Conservation (phyloP, 495 filamentous ascomycete genomes). For the Penicillium goetzii region DNA sequence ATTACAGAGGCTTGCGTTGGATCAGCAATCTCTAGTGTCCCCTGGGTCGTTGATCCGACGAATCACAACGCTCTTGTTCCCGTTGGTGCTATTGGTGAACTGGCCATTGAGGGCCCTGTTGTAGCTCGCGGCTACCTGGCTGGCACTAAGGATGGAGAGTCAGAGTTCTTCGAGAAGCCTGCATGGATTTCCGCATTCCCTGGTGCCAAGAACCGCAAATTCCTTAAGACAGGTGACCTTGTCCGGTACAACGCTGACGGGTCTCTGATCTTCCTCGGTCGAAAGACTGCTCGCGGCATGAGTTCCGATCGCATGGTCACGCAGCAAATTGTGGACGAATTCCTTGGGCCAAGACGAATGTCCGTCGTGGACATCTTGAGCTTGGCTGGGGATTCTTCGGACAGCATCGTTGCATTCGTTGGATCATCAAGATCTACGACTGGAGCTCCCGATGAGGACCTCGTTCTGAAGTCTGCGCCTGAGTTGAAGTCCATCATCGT, state of each 20-base stretch:
- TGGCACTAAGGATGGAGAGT: slow-evolving; percentile 28
- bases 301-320: slow-evolving; percentile 53
- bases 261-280: slow-evolving; percentile 47
- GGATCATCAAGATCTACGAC: slow-evolving; percentile 13
- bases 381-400: slow-evolving; percentile 10
- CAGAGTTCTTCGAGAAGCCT: slow-evolving; percentile 53
- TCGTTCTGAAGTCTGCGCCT: slow-evolving; percentile 23
- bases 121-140: slow-evolving; percentile 57
- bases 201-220: slow-evolving; percentile 9
- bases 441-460: neutral
- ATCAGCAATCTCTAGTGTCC: slow-evolving; percentile 25
- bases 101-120: slow-evolving; percentile 63
- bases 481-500: slow-evolving; percentile 24
- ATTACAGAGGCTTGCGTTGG: slow-evolving; percentile 30
- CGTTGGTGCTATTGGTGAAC: slow-evolving; percentile 62
- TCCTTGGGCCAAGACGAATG: slow-evolving; percentile 25
- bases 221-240: slow-evolving; percentile 57
- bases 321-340: slow-evolving; percentile 36
- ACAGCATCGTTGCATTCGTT: slow-evolving; percentile 37
- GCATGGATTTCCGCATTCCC: slow-evolving; percentile 41
- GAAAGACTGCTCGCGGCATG: slow-evolving; percentile 50
- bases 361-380: slow-evolving; percentile 33
- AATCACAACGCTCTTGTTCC: slow-evolving; percentile 58
- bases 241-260: slow-evolving; percentile 57
- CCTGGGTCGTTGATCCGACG: slow-evolving; percentile 61